Evolutionary conservation across 2,329 filamentous ascomycete genomes (phyloP).

Genomic region (Basipetospora chlamydospora): DNA sequence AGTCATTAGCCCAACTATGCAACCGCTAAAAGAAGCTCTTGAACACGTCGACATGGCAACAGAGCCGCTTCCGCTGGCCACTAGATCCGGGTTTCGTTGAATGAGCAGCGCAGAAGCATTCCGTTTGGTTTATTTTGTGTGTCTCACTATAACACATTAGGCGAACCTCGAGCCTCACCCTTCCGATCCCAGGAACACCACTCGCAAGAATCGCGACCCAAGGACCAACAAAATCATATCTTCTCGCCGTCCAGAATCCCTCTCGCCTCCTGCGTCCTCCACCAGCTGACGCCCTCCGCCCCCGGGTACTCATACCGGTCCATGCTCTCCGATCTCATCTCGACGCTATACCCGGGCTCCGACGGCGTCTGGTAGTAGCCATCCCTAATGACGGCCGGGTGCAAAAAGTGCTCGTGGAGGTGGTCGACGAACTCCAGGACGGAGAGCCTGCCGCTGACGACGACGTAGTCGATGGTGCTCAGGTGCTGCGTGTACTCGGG

Average conservation of each 20-base stretch:
- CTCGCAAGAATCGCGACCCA: too few species aligned
- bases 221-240: conserved; percentile 19
- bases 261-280: conserved; percentile 67
- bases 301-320: conserved; percentile 65
- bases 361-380: conserved; percentile 80
- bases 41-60: too few species aligned
- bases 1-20: too few species aligned
- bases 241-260: conserved; percentile 52
- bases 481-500: conserved; percentile 91
- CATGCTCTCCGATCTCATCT: conserved; percentile 88
- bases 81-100: too few species aligned
- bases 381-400: conserved; percentile 66
- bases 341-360: conserved; percentile 76
- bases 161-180: too few species aligned
- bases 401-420: conserved; percentile 81
- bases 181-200: too few species aligned
- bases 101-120: too few species aligned
- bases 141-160: too few species aligned
- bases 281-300: conserved; percentile 68
- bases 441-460: conserved; percentile 65
- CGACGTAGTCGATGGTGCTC: conserved; percentile 84
- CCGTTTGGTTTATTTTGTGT: too few species aligned
- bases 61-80: too few species aligned
- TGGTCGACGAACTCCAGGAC: conserved; percentile 88
- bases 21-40: too few species aligned